These are phyloP conservation scores for Monilinia vaccinii-corymbosi DNA, from an alignment of 2,329 filamentous ascomycete genomes.

Conservation along the genomic window DNA sequence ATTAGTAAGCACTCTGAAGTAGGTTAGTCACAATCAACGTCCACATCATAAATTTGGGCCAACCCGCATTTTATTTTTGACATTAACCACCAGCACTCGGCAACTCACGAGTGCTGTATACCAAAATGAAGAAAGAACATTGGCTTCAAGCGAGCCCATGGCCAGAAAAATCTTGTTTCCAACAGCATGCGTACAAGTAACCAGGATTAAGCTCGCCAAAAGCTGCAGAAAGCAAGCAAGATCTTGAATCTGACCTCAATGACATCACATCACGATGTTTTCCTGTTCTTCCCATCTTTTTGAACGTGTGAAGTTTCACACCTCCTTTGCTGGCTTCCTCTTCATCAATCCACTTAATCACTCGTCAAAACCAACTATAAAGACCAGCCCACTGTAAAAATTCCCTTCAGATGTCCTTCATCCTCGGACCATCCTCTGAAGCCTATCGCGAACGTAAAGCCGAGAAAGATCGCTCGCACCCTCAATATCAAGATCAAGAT, in stretches of 20 bases:
- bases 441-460: constrained; percentile 8
- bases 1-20: no score
- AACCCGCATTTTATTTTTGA: background rate
- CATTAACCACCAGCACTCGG: background rate
- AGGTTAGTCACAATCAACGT: background rate
- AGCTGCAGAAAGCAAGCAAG: background rate
- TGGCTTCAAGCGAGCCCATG: background rate
- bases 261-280: constrained; percentile 8
- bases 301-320: background rate
- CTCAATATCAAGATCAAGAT: background rate
- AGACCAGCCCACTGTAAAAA: background rate
- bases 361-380: background rate
- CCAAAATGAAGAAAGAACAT: background rate
- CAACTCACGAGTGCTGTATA: background rate
- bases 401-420: background rate
- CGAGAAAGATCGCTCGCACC: constrained; percentile 2
- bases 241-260: constrained; percentile 9
- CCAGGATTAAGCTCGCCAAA: constrained; percentile 3
- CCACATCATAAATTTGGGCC: background rate
- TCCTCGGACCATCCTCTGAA: constrained; percentile 6
- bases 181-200: background rate
- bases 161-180: constrained; percentile 10
- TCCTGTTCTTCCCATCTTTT: constrained; percentile 3
- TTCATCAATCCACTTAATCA: background rate
- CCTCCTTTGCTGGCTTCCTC: background rate